A percentile compares a stretch with the other conserved stretches of the same genome.
phyloP scores from a whole-genome alignment of 208 protist species.

The Borovskyia barvae region DNA sequence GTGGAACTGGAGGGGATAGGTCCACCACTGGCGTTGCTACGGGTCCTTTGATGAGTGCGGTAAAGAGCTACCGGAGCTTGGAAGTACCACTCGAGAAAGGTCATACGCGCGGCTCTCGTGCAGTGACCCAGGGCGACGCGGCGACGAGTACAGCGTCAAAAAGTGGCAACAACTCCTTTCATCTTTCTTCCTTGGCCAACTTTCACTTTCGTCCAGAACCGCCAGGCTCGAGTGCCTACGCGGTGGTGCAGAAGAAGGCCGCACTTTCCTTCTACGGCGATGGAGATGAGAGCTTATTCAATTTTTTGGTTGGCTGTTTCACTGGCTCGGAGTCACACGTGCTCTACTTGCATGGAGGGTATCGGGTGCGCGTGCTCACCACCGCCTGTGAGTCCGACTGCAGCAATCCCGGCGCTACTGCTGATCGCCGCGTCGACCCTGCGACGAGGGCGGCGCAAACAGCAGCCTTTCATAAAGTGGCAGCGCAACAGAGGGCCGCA shows the following conservation, averaged over 20 bases:
- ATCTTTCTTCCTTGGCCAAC: background rate
- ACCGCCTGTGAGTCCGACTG: background rate
- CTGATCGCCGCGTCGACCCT: background rate
- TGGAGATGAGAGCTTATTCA: conserved; percentile 24
- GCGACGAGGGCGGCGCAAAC: conserved; percentile 10
- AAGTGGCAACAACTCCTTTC: no score
- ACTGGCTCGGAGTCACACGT: conserved; percentile 13
- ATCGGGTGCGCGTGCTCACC: conserved; percentile 16
- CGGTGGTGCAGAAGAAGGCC: conserved; percentile 25
- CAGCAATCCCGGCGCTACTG: background rate
- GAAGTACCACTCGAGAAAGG: conserved; percentile 2
- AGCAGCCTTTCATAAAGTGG: conserved; percentile 5
- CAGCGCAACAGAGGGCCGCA: conserved; percentile 7
- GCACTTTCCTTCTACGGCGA: conserved; percentile 17
- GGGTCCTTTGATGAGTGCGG: background rate
- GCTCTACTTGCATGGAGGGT: conserved; percentile 26
- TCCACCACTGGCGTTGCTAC: background rate
- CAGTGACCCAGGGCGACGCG: background rate
- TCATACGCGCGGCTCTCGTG: background rate
- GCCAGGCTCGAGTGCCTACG: conserved; percentile 4
- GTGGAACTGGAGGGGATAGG: background rate
- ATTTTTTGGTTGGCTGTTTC: conserved; percentile 24
- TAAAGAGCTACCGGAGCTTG: conserved; percentile 10
- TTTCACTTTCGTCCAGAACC: background rate
- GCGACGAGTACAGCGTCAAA: background rate